These are phyloP conservation scores for Pezicula rhizophila DNA, from an alignment of 2,329 filamentous ascomycete species.

Conservation along the genomic window DNA sequence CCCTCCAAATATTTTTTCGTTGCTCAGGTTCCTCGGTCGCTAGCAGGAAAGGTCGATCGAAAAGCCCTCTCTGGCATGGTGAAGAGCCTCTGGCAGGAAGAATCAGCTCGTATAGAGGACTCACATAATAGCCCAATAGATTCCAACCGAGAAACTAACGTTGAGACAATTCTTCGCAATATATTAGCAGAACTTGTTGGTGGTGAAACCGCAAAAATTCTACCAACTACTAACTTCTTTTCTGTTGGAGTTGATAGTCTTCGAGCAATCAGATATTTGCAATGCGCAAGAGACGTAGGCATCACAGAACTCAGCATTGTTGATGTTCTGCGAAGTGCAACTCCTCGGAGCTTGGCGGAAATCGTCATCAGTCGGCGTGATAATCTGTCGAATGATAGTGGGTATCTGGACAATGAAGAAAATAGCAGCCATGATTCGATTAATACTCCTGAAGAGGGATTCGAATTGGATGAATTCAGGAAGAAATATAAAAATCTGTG, in stretches of 20 bases:
- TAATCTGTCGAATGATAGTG: background rate
- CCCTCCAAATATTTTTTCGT: conserved; percentile 21
- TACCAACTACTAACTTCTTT: conserved; percentile 2
- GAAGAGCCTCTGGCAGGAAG: background rate
- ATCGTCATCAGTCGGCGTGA: background rate
- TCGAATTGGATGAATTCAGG: background rate
- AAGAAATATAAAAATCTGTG: background rate
- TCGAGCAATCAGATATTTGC: conserved; percentile 1
- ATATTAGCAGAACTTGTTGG: background rate
- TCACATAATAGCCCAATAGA: conserved; percentile 2
- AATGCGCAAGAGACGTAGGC: background rate
- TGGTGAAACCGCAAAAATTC: background rate
- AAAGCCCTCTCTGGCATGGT: conserved; percentile 13
- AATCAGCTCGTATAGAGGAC: background rate
- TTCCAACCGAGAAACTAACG: background rate
- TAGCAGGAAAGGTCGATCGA: conserved; percentile 24
- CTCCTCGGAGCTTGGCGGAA: background rate
- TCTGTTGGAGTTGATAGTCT: conserved; percentile 3
- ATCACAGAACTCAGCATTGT: background rate
- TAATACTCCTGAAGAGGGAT: background rate
- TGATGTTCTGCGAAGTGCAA: background rate
- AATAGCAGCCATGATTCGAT: background rate
- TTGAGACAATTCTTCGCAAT: background rate
- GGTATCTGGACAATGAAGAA: background rate
- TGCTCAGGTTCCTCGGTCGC: conserved; percentile 18